phyloP scores from a whole-genome alignment of 2,329 filamentous ascomycete species.

The Colletotrichum sp. region DNA sequence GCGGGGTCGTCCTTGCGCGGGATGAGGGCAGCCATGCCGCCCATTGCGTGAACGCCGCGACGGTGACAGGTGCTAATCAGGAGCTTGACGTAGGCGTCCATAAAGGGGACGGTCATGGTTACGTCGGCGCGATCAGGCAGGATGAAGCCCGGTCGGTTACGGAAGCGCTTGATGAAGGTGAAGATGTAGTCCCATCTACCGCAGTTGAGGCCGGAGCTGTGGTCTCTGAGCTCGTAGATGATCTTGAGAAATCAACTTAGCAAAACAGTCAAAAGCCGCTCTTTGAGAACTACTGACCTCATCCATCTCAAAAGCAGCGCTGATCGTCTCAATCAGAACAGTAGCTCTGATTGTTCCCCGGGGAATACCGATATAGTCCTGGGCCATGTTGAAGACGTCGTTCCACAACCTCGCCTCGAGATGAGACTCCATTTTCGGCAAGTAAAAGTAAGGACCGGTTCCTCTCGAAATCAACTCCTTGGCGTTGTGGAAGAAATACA shows the following conservation, averaged over 20 bases:
- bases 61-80: constrained; percentile 92
- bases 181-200: constrained; percentile 97
- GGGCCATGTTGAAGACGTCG: constrained; percentile 86
- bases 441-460: constrained; percentile 86
- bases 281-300: constrained; percentile 45
- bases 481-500: constrained; percentile 96
- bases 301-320: constrained; percentile 93
- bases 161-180: constrained; percentile 94
- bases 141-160: constrained; percentile 83
- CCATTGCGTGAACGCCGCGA: constrained; percentile 89
- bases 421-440: constrained; percentile 92
- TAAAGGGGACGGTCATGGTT: constrained; percentile 93
- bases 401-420: constrained; percentile 92
- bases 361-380: constrained; percentile 83
- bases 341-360: constrained; percentile 87
- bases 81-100: constrained; percentile 85
- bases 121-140: constrained; percentile 84
- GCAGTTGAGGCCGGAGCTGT: constrained; percentile 89
- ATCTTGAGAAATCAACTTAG: constrained; percentile 51
- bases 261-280: accelerated
- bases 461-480: constrained; percentile 79
- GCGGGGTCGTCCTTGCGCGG: constrained; percentile 87
- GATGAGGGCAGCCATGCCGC: constrained; percentile 92
- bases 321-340: constrained; percentile 90
- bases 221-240: constrained; percentile 91